Percentiles rank a stretch among this genome's conserved stretches.
phyloP scores from a whole-genome alignment of 202 grass and related monocot species.

The Eragrostis tef region DNA sequence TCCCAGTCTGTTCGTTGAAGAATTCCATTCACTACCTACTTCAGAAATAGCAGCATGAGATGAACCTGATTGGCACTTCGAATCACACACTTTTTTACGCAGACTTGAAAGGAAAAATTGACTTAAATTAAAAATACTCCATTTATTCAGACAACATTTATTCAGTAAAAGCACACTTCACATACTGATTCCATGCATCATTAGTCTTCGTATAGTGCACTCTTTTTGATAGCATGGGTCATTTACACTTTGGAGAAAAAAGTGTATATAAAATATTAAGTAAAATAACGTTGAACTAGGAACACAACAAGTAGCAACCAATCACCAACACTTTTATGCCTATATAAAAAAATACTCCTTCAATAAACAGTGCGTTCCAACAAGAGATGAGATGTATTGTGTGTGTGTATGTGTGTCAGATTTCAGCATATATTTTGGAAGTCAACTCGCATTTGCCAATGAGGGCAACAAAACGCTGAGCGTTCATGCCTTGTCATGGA shows the following conservation, averaged over 20 bases:
- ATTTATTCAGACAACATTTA: no score
- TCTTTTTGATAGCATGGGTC: background rate
- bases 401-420: no score
- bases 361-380: background rate
- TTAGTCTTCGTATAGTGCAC: background rate
- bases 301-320: background rate
- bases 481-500: background rate
- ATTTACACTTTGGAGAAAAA: background rate
- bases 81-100: background rate
- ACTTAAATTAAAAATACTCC: no score
- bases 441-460: constrained; percentile 33
- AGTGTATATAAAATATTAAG: background rate
- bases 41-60: constrained; percentile 2
- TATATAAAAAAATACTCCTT: background rate
- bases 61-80: background rate
- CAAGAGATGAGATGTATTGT: background rate
- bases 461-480: background rate
- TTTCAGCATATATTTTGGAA: background rate
- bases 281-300: background rate
- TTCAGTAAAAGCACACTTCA: no score
- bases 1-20: constrained; percentile 81
- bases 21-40: constrained; percentile 79
- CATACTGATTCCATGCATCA: background rate
- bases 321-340: background rate
- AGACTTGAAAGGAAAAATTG: background rate